These are phyloP conservation scores for Salvia splendens DNA, from an alignment of 257 asterid species.

Conservation along the genomic window DNA sequence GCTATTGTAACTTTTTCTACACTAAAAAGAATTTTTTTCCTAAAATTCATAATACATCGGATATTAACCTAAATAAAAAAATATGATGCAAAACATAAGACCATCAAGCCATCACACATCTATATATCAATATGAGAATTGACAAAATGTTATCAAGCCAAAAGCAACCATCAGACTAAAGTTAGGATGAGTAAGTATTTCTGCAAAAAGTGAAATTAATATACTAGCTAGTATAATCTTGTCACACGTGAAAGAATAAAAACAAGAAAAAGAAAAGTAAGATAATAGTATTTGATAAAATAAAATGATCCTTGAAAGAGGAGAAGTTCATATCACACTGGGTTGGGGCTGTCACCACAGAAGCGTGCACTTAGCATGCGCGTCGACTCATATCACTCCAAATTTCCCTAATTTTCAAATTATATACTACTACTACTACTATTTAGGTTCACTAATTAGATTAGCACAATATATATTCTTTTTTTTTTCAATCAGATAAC, in stretches of 20 bases:
- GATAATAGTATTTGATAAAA: background rate
- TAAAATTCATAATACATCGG: no score
- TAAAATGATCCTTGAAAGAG: conserved; percentile 7
- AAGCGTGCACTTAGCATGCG: conserved; percentile 49
- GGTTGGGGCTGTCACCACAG: conserved; percentile 47
- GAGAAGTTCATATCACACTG: conserved; percentile 30
- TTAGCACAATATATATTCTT: no score
- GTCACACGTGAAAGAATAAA: conserved; percentile 35
- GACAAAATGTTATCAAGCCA: background rate
- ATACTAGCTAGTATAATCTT: background rate
- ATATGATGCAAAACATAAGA: no score
- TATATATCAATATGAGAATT: background rate
- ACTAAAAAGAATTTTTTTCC: no score
- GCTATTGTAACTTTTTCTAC: no score
- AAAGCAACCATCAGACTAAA: conserved; percentile 16
- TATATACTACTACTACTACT: background rate
- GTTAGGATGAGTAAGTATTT: conserved; percentile 31
- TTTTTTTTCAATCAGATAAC: background rate
- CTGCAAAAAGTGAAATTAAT: conserved; percentile 21
- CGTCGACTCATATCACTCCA: conserved; percentile 28
- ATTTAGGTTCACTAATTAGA: background rate
- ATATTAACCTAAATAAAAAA: no score
- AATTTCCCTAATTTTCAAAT: conserved; percentile 1
- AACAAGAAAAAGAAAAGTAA: background rate
- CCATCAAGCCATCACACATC: no score